Evolutionary conservation across 129 eudicot genomes (phyloP).

Genomic region (Saposhnikovia divaricata): DNA sequence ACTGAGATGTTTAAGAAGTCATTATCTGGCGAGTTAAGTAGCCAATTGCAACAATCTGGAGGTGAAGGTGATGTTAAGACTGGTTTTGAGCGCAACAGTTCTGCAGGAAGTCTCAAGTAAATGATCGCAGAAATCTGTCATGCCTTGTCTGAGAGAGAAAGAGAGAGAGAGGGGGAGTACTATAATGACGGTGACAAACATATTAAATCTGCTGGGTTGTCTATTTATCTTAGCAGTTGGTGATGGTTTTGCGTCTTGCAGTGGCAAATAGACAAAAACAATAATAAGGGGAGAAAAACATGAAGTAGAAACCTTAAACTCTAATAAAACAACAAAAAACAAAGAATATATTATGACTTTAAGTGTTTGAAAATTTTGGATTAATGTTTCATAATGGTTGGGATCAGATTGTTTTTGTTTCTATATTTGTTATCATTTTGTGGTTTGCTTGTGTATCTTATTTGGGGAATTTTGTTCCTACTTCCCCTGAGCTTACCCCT

Average conservation of each 20-base stretch:
- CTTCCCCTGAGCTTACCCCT: conserved; percentile 19
- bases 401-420: background rate
- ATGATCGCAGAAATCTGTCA: conserved; percentile 6
- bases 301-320: background rate
- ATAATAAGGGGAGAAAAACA: background rate
- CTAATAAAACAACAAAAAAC: conserved; percentile 5
- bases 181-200: background rate
- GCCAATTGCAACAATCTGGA: conserved; percentile 8
- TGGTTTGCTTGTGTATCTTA: conserved; percentile 11
- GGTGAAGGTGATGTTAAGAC: background rate
- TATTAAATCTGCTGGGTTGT: background rate
- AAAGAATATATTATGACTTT: conserved; percentile 5
- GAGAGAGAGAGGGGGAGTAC: background rate
- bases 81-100: background rate
- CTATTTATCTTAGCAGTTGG: background rate
- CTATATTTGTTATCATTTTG: conserved; percentile 3
- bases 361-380: conserved; percentile 2
- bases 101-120: background rate
- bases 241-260: conserved; percentile 2
- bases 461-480: conserved; percentile 14
- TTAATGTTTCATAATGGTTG: background rate
- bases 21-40: conserved; percentile 13
- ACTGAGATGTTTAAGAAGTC: conserved; percentile 5
- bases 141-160: background rate
- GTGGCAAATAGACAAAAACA: background rate